A percentile compares a stretch with the other conserved stretches of the same genome.
These are phyloP conservation scores for Backusella tuberculispora DNA, from an alignment of 192 early-diverging fungal species.

Conservation along the genomic window DNA sequence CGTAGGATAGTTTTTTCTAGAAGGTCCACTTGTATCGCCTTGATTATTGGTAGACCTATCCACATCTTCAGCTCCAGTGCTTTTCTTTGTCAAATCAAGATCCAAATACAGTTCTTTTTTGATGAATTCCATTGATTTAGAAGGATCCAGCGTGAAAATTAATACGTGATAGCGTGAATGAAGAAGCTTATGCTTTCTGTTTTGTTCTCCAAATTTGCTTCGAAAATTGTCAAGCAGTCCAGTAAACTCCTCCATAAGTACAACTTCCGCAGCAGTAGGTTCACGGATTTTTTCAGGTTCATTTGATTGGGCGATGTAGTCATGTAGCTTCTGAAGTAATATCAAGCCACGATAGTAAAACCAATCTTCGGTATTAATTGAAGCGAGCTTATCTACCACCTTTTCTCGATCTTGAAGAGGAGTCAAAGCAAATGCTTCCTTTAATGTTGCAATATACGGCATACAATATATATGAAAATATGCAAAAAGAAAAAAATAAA, in stretches of 20 bases:
- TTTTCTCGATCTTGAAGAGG: conserved; percentile 19
- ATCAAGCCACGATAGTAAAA: conserved; percentile 34
- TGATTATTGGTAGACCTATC: background rate
- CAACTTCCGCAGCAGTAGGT: conserved; percentile 16
- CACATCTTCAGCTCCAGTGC: background rate
- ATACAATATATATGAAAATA: background rate
- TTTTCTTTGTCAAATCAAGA: background rate
- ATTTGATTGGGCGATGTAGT: background rate
- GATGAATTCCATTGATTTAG: conserved; percentile 13
- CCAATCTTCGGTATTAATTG: conserved; percentile 24
- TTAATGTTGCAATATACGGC: conserved; percentile 22
- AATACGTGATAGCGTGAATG: conserved; percentile 28
- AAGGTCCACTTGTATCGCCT: background rate
- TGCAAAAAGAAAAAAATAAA: background rate
- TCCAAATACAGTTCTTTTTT: conserved; percentile 7
- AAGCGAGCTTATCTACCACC: conserved; percentile 8
- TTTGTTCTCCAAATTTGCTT: background rate
- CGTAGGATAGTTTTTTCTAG: conserved; percentile 4
- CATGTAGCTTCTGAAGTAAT: conserved; percentile 27
- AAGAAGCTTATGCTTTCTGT: background rate
- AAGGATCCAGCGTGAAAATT: conserved; percentile 22
- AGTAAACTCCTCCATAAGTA: conserved; percentile 7
- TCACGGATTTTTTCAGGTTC: background rate
- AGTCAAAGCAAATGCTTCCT: conserved; percentile 36
- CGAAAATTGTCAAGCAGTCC: background rate